phyloP scores from a whole-genome alignment of 495 filamentous ascomycete genomes.

The Astrocystis sublimbata region DNA sequence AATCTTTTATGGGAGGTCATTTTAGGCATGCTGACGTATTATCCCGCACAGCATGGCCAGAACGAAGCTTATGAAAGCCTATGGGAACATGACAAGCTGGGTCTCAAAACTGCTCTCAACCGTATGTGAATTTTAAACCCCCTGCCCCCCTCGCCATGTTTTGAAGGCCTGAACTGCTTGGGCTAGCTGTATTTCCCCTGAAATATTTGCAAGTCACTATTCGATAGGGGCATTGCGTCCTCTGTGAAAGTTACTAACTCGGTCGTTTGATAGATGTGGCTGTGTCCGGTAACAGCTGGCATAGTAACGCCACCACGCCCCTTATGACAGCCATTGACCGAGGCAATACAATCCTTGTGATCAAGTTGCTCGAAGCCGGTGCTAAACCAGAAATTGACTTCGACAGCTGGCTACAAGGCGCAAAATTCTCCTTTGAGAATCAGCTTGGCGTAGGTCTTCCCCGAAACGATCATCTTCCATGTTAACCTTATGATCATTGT shows the following conservation, averaged over 20 bases:
- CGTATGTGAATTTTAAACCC: no score
- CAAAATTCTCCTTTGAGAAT: constrained; percentile 31
- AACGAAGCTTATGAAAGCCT: constrained; percentile 32
- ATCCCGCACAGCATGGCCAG: background rate
- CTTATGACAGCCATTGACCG: constrained; percentile 36
- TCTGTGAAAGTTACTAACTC: no score
- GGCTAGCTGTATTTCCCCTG: no score
- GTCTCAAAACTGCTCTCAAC: constrained; percentile 4
- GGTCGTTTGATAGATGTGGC: constrained; percentile 59
- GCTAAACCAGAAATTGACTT: constrained; percentile 43
- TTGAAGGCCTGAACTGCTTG: no score
- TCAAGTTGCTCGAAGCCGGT: constrained; percentile 45
- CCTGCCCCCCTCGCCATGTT: no score
- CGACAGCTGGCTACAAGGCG: constrained; percentile 47
- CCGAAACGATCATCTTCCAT: no score
- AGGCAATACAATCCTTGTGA: constrained; percentile 36
- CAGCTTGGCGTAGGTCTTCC: constrained; percentile 23
- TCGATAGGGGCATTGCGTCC: no score
- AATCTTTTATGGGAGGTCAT: background rate
- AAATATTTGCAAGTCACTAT: no score
- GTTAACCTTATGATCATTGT: background rate
- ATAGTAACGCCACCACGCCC: constrained; percentile 37
- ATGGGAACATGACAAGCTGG: constrained; percentile 39
- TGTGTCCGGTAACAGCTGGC: constrained; percentile 27
- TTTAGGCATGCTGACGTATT: background rate